phyloP scores from a whole-genome alignment of 2,329 filamentous ascomycete genomes.

The Chrysosporium queenslandicum region DNA sequence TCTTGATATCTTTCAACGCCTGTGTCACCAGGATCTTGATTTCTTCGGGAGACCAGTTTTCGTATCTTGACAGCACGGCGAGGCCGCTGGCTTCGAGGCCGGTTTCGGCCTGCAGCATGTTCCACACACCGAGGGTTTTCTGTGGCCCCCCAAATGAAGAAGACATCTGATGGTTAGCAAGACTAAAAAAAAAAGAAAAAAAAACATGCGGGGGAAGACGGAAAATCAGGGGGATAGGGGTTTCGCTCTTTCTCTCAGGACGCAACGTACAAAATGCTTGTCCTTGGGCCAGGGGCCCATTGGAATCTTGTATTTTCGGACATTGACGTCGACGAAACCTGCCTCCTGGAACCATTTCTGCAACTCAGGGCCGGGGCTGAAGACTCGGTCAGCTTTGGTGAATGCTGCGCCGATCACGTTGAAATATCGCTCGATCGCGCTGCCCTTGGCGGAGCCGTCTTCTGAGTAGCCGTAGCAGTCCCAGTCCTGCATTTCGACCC shows the following conservation, averaged over 20 bases:
- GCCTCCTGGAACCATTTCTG: slow-evolving; percentile 19
- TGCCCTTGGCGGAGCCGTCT: slow-evolving; percentile 7
- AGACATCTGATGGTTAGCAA: neutral
- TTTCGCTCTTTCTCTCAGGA: neutral
- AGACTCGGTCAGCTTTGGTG: neutral
- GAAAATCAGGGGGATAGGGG: neutral
- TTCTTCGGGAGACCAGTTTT: slow-evolving; percentile 23
- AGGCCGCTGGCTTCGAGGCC: slow-evolving; percentile 25
- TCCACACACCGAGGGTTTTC: slow-evolving; percentile 23
- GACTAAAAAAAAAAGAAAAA: neutral
- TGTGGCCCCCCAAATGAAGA: slow-evolving; percentile 4
- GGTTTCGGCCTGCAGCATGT: slow-evolving; percentile 20
- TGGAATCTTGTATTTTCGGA: slow-evolving; percentile 19
- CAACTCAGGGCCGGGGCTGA: slow-evolving; percentile 14
- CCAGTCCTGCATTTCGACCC: slow-evolving; percentile 33
- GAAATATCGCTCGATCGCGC: slow-evolving; percentile 16
- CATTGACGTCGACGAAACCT: slow-evolving; percentile 22
- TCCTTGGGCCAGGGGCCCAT: slow-evolving; percentile 25
- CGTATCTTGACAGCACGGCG: slow-evolving; percentile 21
- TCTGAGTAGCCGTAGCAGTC: slow-evolving; percentile 21
- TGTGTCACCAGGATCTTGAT: slow-evolving; percentile 26
- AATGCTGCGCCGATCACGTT: slow-evolving; percentile 22
- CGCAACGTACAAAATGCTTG: neutral
- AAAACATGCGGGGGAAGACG: neutral
- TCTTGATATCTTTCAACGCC: slow-evolving; percentile 26